Percentiles rank a stretch among this genome's conserved stretches.
Conservation (phyloP, 306 rosid species). For the Ormosia emarginata region DNA sequence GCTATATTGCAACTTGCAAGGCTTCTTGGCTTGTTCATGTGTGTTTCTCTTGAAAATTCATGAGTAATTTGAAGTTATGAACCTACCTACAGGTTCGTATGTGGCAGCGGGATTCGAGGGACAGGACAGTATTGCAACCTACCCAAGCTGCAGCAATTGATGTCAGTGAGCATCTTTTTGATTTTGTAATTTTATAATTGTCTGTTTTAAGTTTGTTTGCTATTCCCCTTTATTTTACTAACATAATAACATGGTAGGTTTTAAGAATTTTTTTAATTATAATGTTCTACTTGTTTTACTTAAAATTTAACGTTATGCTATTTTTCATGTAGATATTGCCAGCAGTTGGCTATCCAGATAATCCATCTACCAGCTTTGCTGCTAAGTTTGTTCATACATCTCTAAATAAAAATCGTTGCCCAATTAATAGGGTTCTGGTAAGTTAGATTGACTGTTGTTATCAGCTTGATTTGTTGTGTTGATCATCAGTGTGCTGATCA, state of each 20-base stretch:
- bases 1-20: not conserved
- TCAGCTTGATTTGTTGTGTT: not conserved
- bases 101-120: constrained; percentile 91
- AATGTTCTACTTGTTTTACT: not conserved
- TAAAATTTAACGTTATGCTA: constrained; percentile 5
- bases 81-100: constrained; percentile 62
- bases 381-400: constrained; percentile 97
- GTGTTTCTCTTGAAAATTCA: constrained; percentile 16
- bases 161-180: constrained; percentile 44
- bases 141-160: constrained; percentile 92
- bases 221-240: constrained; percentile 2
- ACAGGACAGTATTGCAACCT: constrained; percentile 84
- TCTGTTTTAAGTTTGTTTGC: not conserved
- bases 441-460: constrained; percentile 34
- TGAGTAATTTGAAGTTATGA: not conserved
- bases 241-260: not conserved
- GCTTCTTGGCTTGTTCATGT: not conserved
- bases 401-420: constrained; percentile 86
- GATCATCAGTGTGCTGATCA: not conserved
- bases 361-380: constrained; percentile 94
- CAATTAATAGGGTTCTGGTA: constrained; percentile 91
- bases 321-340: constrained; percentile 76
- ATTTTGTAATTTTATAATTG: not conserved
- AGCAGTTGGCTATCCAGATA: constrained; percentile 82
- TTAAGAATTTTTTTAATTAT: not conserved